Evolutionary conservation across 2,329 filamentous ascomycete species (phyloP).

Genomic region (Cladophialophora carrionii): DNA sequence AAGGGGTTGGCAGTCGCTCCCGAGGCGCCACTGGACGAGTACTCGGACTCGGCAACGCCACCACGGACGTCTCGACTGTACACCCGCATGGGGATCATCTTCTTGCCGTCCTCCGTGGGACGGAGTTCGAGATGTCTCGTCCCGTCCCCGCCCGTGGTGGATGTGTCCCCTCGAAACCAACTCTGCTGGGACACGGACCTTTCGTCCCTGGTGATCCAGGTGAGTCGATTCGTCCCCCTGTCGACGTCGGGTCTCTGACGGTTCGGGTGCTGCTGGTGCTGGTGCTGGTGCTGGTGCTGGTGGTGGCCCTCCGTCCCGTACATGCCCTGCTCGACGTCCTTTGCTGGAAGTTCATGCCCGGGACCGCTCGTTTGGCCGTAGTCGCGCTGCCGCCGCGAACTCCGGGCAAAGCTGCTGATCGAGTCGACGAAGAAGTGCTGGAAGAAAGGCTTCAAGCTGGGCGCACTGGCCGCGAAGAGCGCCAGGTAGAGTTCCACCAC

Average conservation of each 20-base stretch:
- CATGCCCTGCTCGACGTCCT: not conserved
- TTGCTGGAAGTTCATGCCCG: not conserved
- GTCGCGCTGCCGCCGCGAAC: slow-evolving; percentile 13
- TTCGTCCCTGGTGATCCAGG: slow-evolving; percentile 1
- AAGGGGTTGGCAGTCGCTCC: not conserved
- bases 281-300: too few species aligned
- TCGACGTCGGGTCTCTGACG: slow-evolving; percentile 9
- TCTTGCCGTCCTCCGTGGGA: slow-evolving; percentile 31
- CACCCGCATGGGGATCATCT: slow-evolving; percentile 35
- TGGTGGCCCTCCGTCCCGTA: not conserved
- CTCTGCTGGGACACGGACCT: slow-evolving; percentile 18
- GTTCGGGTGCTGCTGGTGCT: not conserved
- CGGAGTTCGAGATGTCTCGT: slow-evolving; percentile 78
- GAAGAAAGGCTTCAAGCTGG: slow-evolving; percentile 41
- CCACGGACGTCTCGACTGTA: slow-evolving; percentile 14
- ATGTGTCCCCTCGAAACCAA: slow-evolving; percentile 44
- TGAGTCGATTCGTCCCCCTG: not conserved
- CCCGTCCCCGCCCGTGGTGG: slow-evolving; percentile 46
- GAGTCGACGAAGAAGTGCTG: slow-evolving; percentile 30
- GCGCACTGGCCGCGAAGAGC: slow-evolving; percentile 41
- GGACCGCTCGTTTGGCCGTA: slow-evolving; percentile 3
- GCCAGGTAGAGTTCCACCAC: slow-evolving; percentile 41
- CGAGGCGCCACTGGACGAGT: not conserved
- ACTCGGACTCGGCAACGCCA: not conserved
- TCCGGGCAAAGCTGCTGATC: slow-evolving; percentile 21